Evolutionary conservation across 1,139 yeast genomes (phyloP), one percentile per base, ranked within the genome.

Genomic region (Debaryomyces sp.): DNA sequence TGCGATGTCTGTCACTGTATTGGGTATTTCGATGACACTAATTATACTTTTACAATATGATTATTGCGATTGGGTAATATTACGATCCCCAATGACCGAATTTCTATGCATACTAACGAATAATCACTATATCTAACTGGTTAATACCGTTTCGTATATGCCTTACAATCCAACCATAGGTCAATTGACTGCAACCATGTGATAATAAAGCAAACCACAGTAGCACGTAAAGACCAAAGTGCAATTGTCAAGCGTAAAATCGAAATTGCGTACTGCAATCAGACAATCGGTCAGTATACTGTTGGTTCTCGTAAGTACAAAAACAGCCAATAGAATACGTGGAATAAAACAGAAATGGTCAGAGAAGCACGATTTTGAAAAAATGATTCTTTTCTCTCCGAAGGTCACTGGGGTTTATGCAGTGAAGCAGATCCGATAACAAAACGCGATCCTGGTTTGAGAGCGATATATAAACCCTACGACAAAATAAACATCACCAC

Each of bases 371-470:
- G 38, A 35, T 8, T 35, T 12, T 12, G 26, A 35, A n/a, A 35
- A 35, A 35, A 35, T 22, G 17, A 22, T 22, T 35, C 26, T 21
- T 35, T 35, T 35, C 30, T 27, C 5, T 12, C 38, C 38, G 38
- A 35, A 17, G 38, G 38, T 35, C 38, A 35, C 38, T 21, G 38
- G 38, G 38, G 38, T 17, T 35, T 22, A 35, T 35, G 38, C 38
- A 35, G 38, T 35, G 38, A 35, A 21, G 15, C 22, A 21, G 38
- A 18, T 22, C 26, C 26, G 38, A 35, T 35, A 35, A 35, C 38
- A 35, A n/a, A n/a, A n/a, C 10, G 26, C 23, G 23, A 35, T 21
- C n/a, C 6, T n/a, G 24, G 12, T 17, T 35, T 35, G 4, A n/a
- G 23, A 7, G 23, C 3, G 26, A n/a, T 35, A 6, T 12, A 35